Conservation (phyloP, 2,329 filamentous ascomycete genomes). For the Colletotrichum sp. region DNA sequence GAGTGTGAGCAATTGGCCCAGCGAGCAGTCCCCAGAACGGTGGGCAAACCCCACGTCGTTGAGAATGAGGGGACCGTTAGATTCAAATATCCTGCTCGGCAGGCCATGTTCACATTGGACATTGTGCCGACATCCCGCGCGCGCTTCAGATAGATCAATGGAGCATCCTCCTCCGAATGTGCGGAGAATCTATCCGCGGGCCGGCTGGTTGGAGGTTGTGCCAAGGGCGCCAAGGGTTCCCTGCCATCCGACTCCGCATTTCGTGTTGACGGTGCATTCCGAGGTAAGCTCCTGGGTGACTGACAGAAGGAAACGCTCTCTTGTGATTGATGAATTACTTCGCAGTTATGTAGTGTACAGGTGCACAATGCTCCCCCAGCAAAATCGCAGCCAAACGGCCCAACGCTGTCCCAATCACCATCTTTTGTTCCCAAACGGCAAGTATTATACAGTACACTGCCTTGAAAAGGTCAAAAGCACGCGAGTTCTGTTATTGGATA, state of each 20-base stretch:
- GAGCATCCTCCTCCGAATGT: constrained; percentile 18
- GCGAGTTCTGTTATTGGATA: neutral
- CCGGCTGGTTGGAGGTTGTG: neutral
- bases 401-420: neutral
- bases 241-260: neutral
- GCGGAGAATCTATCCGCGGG: constrained; percentile 3
- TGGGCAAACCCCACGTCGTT: neutral
- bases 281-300: neutral
- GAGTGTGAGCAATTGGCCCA: neutral
- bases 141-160: constrained; percentile 15
- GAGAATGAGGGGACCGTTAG: neutral
- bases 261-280: neutral
- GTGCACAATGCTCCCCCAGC: neutral
- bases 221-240: neutral
- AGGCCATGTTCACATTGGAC: too few species aligned
- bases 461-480: neutral
- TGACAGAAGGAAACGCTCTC: neutral
- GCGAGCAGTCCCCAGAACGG: too few species aligned
- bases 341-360: neutral
- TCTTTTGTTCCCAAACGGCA: neutral
- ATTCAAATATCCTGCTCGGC: neutral
- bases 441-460: neutral
- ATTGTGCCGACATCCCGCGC: neutral
- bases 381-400: neutral
- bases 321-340: neutral